Percentiles rank a stretch among this genome's conserved stretches.
Conservation (phyloP, 75 land plant species). For the Pinus albicaulis region DNA sequence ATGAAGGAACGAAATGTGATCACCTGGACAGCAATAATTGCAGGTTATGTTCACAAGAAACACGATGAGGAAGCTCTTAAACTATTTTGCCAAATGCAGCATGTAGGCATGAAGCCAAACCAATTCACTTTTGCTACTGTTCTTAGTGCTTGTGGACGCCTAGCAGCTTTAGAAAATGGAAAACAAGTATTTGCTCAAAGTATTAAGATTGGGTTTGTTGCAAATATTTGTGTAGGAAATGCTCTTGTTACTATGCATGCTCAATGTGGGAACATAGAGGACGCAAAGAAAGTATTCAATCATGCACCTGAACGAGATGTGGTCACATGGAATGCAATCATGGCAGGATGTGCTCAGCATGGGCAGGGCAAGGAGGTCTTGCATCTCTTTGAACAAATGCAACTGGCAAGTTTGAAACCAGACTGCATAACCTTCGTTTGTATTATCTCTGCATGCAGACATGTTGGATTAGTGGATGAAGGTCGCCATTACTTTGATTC, state of each 20-base stretch:
- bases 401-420: slow-evolving; percentile 13
- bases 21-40: slow-evolving; percentile 53
- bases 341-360: slow-evolving; percentile 37
- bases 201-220: slow-evolving; percentile 50
- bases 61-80: slow-evolving; percentile 26
- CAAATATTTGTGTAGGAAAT: slow-evolving; percentile 38
- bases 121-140: slow-evolving; percentile 52
- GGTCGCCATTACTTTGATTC: background rate
- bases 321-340: slow-evolving; percentile 51
- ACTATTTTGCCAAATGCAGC: slow-evolving; percentile 28
- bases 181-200: slow-evolving; percentile 33
- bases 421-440: slow-evolving; percentile 1
- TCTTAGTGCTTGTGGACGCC: slow-evolving; percentile 39
- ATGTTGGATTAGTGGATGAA: background rate
- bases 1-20: slow-evolving; percentile 47
- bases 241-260: slow-evolving; percentile 49
- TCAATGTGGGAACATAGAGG: slow-evolving; percentile 25
- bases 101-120: slow-evolving; percentile 37
- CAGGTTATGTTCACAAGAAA: slow-evolving; percentile 22
- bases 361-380: slow-evolving; percentile 39
- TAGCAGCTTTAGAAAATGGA: slow-evolving; percentile 21
- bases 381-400: slow-evolving; percentile 41
- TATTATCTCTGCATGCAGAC: slow-evolving; percentile 10
- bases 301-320: slow-evolving; percentile 30
- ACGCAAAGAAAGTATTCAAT: slow-evolving; percentile 28